These are phyloP conservation scores for Lophiostoma macrostomum DNA, from an alignment of 495 filamentous ascomycete species.

Conservation along the genomic window DNA sequence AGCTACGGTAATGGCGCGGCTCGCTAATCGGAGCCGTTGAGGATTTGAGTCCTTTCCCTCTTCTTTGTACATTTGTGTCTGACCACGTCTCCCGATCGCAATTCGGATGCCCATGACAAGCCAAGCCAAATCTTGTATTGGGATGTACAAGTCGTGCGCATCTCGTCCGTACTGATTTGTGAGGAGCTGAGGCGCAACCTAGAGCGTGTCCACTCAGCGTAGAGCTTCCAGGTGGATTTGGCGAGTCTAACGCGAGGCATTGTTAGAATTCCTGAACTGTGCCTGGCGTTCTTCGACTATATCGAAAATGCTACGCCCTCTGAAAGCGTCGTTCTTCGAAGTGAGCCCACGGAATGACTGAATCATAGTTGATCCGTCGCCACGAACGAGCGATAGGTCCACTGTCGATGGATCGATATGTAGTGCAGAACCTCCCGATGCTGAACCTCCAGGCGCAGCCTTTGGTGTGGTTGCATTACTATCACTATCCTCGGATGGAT, in stretches of 20 bases:
- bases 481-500: no score
- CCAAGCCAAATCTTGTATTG: no score
- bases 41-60: no score
- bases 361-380: not conserved
- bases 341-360: not conserved
- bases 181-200: no score
- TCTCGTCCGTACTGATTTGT: no score
- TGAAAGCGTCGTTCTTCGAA: not conserved
- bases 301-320: slow-evolving; percentile 4
- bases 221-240: not conserved
- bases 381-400: not conserved
- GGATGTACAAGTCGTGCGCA: no score
- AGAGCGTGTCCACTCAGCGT: not conserved
- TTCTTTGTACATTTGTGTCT: no score
- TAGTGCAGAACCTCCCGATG: not conserved
- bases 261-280: not conserved
- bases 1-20: no score
- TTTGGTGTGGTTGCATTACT: no score
- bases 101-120: no score
- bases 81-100: no score
- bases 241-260: not conserved
- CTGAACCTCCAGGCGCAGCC: not conserved
- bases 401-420: not conserved
- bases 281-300: slow-evolving; percentile 11
- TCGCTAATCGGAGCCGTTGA: no score